A percentile compares a stretch with the other conserved stretches of the same genome.
phyloP scores from a whole-genome alignment of 1,139 yeast species.

The Blastobotrys apis region DNA sequence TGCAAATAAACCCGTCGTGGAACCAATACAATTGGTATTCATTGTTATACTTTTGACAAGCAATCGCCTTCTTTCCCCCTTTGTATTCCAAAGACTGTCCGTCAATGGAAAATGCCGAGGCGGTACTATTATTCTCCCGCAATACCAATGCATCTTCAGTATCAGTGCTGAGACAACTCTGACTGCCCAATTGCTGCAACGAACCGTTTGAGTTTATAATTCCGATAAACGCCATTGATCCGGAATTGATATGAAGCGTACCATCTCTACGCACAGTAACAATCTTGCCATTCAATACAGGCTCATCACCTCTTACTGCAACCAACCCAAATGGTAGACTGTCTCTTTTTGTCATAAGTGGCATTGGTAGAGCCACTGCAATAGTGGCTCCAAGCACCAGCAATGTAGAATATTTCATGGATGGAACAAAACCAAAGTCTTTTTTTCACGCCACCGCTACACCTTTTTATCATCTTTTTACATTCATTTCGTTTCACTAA shows the following conservation, averaged over 20 bases:
- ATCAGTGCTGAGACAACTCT: background rate
- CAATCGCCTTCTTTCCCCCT: constrained; percentile 1
- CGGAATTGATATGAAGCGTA: constrained; percentile 10
- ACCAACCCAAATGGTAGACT: constrained; percentile 10
- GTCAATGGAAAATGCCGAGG: background rate
- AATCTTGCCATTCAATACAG: constrained; percentile 1
- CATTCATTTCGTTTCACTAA: no score
- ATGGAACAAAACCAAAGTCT: background rate
- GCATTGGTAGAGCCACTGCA: constrained; percentile 3
- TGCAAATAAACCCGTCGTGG: background rate
- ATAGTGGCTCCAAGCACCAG: constrained; percentile 1
- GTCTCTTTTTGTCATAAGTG: background rate
- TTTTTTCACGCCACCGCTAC: no score
- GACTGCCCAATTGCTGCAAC: constrained; percentile 6
- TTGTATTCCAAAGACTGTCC: background rate
- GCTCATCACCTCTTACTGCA: constrained; percentile 7
- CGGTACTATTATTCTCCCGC: background rate
- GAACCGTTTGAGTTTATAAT: background rate
- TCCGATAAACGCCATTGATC: constrained; percentile 5
- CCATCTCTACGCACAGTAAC: constrained; percentile 9
- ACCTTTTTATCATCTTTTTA: no score
- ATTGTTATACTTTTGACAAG: constrained; percentile 5
- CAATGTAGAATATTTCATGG: background rate
- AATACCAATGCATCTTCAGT: background rate
- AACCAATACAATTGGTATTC: constrained; percentile 9